phyloP scores from a whole-genome alignment of 257 asterid species.

The Solanum peruvianum region DNA sequence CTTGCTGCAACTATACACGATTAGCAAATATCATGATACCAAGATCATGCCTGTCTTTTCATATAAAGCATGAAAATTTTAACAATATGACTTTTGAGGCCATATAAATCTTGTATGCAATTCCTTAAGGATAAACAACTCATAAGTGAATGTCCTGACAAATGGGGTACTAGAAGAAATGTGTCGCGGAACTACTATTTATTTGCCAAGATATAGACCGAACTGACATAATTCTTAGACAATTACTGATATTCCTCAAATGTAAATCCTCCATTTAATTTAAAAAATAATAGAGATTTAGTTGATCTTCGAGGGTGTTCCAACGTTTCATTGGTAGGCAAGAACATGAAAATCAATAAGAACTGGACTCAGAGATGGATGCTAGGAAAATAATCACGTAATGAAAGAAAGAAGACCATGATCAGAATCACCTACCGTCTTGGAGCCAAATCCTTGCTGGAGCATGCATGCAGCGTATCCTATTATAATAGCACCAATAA shows the following conservation, averaged over 20 bases:
- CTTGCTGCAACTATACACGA: constrained; percentile 33
- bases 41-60: not conserved
- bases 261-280: not conserved
- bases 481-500: constrained; percentile 65
- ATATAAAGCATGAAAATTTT: not conserved
- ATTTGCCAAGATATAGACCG: not conserved
- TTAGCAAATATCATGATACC: not conserved
- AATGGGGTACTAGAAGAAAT: not conserved
- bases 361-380: not conserved
- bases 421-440: constrained; percentile 1
- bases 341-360: not conserved
- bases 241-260: not conserved
- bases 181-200: not conserved
- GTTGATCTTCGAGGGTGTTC: not conserved
- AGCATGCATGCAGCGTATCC: constrained; percentile 69
- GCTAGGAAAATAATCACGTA: not conserved
- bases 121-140: not conserved
- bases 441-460: constrained; percentile 85
- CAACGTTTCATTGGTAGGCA: not conserved
- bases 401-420: constrained; percentile 17
- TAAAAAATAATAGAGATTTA: not conserved
- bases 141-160: not conserved
- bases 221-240: not conserved
- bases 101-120: not conserved
- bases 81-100: not conserved